Evolutionary conservation across 495 filamentous ascomycete species (phyloP).

Genomic region (Penicillium mononematosum): DNA sequence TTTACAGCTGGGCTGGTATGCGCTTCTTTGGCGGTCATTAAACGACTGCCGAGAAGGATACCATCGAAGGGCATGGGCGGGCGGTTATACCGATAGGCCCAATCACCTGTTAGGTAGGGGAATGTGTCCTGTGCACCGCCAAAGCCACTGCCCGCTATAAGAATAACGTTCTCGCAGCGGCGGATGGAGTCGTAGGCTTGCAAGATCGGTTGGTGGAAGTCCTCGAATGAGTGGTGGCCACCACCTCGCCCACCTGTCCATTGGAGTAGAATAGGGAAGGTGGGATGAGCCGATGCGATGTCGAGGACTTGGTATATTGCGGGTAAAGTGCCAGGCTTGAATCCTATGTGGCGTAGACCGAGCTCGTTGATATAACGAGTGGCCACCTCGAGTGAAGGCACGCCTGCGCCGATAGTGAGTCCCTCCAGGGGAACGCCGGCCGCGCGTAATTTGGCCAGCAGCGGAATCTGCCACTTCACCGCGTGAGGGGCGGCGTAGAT

Average conservation of each 20-base stretch:
- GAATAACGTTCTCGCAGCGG: no score
- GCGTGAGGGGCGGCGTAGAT: conserved; percentile 95
- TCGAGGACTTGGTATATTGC: conserved; percentile 46
- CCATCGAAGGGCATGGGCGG: no score
- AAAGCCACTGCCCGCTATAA: no score
- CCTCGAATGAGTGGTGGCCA: conserved; percentile 52
- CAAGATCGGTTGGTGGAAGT: conserved; percentile 48
- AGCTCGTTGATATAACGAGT: conserved; percentile 45
- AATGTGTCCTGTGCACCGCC: no score
- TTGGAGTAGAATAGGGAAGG: conserved; percentile 47
- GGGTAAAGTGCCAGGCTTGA: conserved; percentile 47
- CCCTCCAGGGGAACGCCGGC: conserved; percentile 93
- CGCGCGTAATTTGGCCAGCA: conserved; percentile 77
- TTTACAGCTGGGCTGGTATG: no score
- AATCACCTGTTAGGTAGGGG: no score
- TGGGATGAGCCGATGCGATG: conserved; percentile 44
- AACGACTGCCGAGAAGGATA: no score
- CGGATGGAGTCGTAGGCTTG: conserved; percentile 5
- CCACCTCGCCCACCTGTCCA: conserved; percentile 54
- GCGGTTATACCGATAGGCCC: no score
- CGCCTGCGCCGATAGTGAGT: conserved; percentile 55
- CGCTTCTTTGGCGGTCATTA: no score
- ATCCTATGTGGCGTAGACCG: conserved; percentile 45
- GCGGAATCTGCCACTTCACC: conserved; percentile 96
- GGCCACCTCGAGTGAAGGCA: conserved; percentile 46